Conservation (phyloP, 2,329 filamentous ascomycete species). For the Beauveria sp. region DNA sequence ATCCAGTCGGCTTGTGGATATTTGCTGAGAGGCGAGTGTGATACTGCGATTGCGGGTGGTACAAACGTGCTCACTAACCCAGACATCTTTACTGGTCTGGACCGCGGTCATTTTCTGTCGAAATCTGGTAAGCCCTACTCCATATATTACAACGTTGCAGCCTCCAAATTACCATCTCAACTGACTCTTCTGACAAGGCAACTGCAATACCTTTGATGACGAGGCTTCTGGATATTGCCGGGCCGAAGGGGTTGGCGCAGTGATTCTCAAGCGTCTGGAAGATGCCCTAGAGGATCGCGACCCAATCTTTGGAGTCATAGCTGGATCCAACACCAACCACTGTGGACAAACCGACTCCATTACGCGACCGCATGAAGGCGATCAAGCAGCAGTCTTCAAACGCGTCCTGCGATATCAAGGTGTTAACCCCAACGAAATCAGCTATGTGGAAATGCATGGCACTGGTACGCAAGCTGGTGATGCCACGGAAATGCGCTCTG, state of each 20-base stretch:
- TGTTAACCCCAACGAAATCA: constrained; percentile 67
- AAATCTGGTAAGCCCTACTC: constrained; percentile 20
- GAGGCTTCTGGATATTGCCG: constrained; percentile 77
- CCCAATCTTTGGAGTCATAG: constrained; percentile 67
- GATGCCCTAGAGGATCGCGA: constrained; percentile 73
- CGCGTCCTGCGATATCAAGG: constrained; percentile 64
- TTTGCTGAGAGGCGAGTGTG: constrained; percentile 55
- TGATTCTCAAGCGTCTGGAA: constrained; percentile 72
- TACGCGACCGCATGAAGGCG: constrained; percentile 71
- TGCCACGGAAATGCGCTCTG: constrained; percentile 71
- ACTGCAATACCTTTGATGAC: constrained; percentile 66
- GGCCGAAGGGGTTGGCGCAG: constrained; percentile 65
- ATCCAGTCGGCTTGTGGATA: constrained; percentile 46
- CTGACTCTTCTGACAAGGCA: neutral
- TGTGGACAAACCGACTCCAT: constrained; percentile 76
- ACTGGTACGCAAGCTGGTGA: constrained; percentile 84
- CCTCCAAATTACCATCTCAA: neutral
- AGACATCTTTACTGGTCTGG: constrained; percentile 68
- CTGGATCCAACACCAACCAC: constrained; percentile 71
- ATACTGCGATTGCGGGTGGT: constrained; percentile 72
- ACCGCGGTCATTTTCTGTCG: constrained; percentile 68
- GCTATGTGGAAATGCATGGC: constrained; percentile 84
- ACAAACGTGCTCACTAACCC: constrained; percentile 68
- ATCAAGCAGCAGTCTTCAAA: constrained; percentile 64
- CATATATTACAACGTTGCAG: neutral